Evolutionary conservation across 306 rosid species (phyloP).

Genomic region (Quercus wislizeni): DNA sequence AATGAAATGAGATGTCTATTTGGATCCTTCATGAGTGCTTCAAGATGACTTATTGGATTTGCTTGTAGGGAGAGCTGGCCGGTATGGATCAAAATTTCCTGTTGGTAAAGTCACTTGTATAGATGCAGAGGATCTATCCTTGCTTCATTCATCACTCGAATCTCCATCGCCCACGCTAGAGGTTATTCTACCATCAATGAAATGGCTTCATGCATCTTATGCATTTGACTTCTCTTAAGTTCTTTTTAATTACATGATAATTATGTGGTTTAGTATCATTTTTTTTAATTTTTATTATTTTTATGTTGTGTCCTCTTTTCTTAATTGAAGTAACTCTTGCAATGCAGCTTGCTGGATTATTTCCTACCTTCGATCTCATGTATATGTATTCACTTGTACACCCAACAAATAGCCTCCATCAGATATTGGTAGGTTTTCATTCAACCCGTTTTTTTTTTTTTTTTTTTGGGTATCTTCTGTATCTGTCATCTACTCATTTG

Average conservation of each 20-base stretch:
- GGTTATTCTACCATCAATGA: conserved; percentile 40
- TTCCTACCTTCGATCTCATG: conserved; percentile 83
- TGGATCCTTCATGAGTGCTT: conserved; percentile 15
- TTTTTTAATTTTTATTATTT: neutral
- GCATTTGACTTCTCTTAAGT: conserved; percentile 4
- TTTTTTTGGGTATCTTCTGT: neutral
- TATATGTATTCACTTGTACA: conserved; percentile 66
- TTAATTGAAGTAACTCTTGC: conserved; percentile 20
- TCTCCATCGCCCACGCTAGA: conserved; percentile 74
- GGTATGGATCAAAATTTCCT: conserved; percentile 86
- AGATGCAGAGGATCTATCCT: conserved; percentile 57
- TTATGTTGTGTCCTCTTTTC: conserved; percentile 20
- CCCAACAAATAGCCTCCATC: conserved; percentile 50
- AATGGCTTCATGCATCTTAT: conserved; percentile 10
- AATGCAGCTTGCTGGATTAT: conserved; percentile 81
- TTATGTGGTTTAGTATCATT: conserved; percentile 10
- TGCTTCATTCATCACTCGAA: conserved; percentile 75
- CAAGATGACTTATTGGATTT: conserved; percentile 29
- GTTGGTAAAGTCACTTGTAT: conserved; percentile 87
- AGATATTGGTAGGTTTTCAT: conserved; percentile 58
- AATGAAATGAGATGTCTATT: neutral
- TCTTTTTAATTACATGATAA: neutral
- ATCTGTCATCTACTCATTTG: neutral
- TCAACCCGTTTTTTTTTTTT: neutral
- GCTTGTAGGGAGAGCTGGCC: conserved; percentile 89